These are phyloP conservation scores for Crithidia brevicula DNA, from an alignment of 208 protist genomes.

Conservation along the genomic window DNA sequence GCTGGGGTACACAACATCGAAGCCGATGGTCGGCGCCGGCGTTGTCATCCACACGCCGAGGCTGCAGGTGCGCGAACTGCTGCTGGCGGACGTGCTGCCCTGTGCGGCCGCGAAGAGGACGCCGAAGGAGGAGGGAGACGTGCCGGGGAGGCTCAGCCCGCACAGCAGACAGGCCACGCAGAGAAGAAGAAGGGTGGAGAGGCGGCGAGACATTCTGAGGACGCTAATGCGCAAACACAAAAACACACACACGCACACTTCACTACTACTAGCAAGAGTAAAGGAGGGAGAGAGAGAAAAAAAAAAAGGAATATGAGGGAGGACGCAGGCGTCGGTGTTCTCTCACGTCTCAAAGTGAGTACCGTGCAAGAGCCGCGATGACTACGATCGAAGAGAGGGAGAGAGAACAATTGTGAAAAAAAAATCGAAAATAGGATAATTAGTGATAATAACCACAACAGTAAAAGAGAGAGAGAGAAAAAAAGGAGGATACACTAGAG, in stretches of 20 bases:
- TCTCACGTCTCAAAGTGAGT: too few species aligned
- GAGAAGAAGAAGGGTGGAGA: not conserved
- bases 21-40: not conserved
- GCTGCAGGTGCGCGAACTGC: not conserved
- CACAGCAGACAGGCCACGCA: not conserved
- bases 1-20: slow-evolving; percentile 14
- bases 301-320: not conserved
- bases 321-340: too few species aligned
- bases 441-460: not conserved
- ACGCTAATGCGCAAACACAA: not conserved
- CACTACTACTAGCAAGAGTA: not conserved
- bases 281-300: not conserved
- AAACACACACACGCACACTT: not conserved
- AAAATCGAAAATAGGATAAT: too few species aligned
- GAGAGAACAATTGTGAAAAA: not conserved
- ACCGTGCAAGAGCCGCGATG: too few species aligned
- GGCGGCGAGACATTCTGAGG: not conserved
- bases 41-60: slow-evolving; percentile 16
- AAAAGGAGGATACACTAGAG: not conserved
- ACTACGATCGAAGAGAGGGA: not conserved
- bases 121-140: not conserved
- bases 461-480: not conserved
- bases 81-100: slow-evolving; percentile 7
- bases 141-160: not conserved
- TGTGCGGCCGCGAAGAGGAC: slow-evolving; percentile 11